Evolutionary conservation across 1,284 basidiomycete genomes (phyloP), one percentile per base, ranked within the genome.

Genomic region (Phaffia rhodozyma): DNA sequence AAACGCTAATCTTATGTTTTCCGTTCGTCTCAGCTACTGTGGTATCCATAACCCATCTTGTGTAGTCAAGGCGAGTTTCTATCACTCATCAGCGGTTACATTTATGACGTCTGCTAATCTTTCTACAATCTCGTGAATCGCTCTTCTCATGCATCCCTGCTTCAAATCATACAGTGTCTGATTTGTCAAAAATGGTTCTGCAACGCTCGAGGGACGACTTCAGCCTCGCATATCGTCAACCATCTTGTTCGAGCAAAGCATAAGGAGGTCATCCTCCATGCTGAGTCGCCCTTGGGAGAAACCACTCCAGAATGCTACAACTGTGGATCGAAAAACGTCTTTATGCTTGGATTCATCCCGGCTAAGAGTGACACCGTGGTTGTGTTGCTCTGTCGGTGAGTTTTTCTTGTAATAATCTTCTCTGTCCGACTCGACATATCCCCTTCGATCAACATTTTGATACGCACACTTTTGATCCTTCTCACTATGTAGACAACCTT

Each of bases 241-340:
- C 96, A 99, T 77, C 83, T 99, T 63, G 96, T 98, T 61, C 90
- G 94, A 71, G 92, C 96, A 32, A 97, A 97, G 77, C 96, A 99
- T 79, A 97, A 97, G 78, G 94, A 98, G 74, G 94, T 99, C 67
- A 89, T 92, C 66, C 78, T 99, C 55, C 96, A 99, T 74, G 87
- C 88, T 61, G 93, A 98, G 71, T 89, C 88, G 63, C 91, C 93
- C 1, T 81, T 99, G 0, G 96, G 96, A 5, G 96, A 98, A 75
- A 98, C 94, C 0, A 88, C 89, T 0, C 96, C 96, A 0, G 96
- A 99, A 76, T 94, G 91, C 76, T 99, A 98, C 80, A 93, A 94
- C 74, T 99, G 96, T 73, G 96, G 96, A n/a, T 92, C 89, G 78
- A 97, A 97, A 78, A 99, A 99, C 70, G 94, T 97, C 30, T 99